Evolutionary conservation across 169 alveolate species (phyloP), one percentile per base, ranked within the genome.

Genomic region (Plasmodium knowlesi): DNA sequence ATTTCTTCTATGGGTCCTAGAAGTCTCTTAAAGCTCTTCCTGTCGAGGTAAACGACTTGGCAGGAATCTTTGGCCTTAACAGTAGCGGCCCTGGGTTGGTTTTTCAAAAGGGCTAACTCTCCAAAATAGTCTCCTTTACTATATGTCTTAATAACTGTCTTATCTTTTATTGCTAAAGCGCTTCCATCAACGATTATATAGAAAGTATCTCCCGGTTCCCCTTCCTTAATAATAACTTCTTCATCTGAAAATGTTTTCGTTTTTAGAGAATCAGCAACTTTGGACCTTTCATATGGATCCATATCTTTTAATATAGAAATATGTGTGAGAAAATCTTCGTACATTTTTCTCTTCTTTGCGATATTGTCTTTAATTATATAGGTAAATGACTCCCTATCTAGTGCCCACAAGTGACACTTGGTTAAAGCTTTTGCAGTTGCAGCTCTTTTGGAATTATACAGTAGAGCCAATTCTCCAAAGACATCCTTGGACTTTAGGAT

Each of bases 381-480:
- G 95, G 98, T 98, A 95, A 98, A 99, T 9, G 99, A 97, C 57
- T 97, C 98, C 93, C 99, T 97, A 95, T 98, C 99, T 30, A 99
- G 92, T 8, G 98, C 95, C 99, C 99, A 99, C 39, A 98, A 95
- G 84, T 95, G 88, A 61, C 98, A 97, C 54, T 98, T 98, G 28
- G 97, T 96, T 57, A 95, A 96, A 2, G 99, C 99, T 37, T 85
- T 96, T 16, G 98, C 99, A 8, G 99, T 96, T 28, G 99, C 99
- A 19, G 99, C 99, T 95, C 99, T 97, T 50, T 99, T 99, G 9
- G 98, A 97, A 95, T 99, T 99, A 96, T 99, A 99, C 85, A 99
- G 96, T 34, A 99, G 94, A 6, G 99, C 99, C n/a, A 99, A 97
- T 92, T 99, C 99, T 10, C 99, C 99, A 95, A 99, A 99, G 10